Base-by-base conservation (phyloP, 2,329 filamentous ascomycete species). In the Fusarium avenaceum region DNA sequence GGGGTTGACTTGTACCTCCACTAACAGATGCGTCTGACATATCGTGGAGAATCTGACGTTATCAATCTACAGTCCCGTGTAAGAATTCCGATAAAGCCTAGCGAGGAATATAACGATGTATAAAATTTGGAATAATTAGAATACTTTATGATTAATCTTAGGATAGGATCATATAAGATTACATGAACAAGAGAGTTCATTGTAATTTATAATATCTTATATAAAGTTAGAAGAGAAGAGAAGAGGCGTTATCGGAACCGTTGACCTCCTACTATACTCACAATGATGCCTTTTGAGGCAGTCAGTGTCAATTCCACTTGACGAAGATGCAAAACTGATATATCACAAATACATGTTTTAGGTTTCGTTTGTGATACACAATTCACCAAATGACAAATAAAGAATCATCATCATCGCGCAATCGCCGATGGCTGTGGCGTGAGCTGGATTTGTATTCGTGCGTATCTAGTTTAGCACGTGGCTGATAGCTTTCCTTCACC, bases 1-100 rank as follows among this genome's bases (percentile, higher is more conserved):
- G 65, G 65, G 32, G 57, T 60, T 55, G 72, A 65, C 54, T 63
- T 59, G 61, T 70, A 53, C 62, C 58, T 68, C 47, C 66, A 50
- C 69, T 69, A 45, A 51, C 49, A 60, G 47, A 57, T 65, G 3
- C 50, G 20, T 45, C 45, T 44, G 28, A 13, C 52, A 44, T 60
- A 65, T 65, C 65, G 60, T n/a, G 50, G 65, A 60, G 65, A 35
- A 52, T 59, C 54, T 42, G 35, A 52, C 28, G 35, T 51, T 67
- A 30, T 59, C 49, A 48, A 58, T 66, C 55, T 53, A 24, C 24
- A 8, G 24, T 24, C 6, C 7, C 24, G 6, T 24, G 24, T 3
- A 24, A 7, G 7, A 24, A 24, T 24, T 24, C 24, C 24, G 24
- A 24, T 24, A 24, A 24, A 24, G 7, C 24, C 7, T 24, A 24